These are phyloP conservation scores for Ceriops zippeliana DNA, from an alignment of 345 rosid species.

Conservation along the genomic window DNA sequence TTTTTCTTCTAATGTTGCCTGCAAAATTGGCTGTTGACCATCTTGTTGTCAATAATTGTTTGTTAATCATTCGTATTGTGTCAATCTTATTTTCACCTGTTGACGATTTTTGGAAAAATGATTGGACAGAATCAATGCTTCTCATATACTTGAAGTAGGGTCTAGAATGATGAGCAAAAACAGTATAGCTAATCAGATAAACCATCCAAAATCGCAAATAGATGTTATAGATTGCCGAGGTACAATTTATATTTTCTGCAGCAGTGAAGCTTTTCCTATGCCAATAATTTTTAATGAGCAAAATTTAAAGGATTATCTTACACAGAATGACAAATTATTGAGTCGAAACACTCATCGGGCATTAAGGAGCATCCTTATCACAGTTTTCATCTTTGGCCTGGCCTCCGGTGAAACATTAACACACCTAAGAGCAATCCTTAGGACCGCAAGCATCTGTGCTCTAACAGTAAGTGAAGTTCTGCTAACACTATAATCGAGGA, in stretches of 20 bases:
- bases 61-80: not conserved
- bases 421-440: conserved; percentile 69
- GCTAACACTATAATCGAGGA: conserved; percentile 65
- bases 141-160: not conserved
- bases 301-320: conserved; percentile 3
- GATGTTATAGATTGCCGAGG: not conserved
- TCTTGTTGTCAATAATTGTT: not conserved
- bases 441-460: conserved; percentile 73
- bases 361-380: conserved; percentile 60
- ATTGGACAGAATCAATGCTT: not conserved
- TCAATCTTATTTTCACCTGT: not conserved
- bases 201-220: not conserved
- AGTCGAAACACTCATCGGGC: conserved; percentile 37
- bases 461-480: conserved; percentile 49
- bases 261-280: not conserved
- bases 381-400: conserved; percentile 86
- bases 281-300: not conserved
- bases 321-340: too few species aligned
- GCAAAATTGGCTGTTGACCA: not conserved
- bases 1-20: not conserved
- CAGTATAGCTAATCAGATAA: not conserved
- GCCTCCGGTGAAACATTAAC: conserved; percentile 57
- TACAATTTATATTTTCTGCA: not conserved
- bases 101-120: not conserved
- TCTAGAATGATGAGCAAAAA: not conserved